Conservation (phyloP, 129 eudicot species). For the Centella asiatica region DNA sequence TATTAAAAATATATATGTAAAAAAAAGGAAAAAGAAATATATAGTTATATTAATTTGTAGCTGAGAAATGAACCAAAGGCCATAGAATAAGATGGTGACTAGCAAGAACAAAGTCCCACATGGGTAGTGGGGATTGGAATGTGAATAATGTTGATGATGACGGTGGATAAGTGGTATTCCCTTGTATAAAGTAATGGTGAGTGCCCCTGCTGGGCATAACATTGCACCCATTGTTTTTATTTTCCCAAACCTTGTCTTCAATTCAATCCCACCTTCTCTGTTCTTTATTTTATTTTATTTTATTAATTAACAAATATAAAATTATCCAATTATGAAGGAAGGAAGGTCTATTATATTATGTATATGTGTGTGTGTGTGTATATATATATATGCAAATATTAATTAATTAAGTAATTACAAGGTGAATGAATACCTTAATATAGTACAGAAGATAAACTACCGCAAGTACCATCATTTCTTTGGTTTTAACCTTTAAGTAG, state of each 20-base stretch:
- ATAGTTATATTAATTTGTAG: slow-evolving; percentile 2
- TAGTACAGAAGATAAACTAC: too few species aligned
- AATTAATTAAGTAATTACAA: too few species aligned
- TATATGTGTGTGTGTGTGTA: too few species aligned
- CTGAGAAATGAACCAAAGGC: slow-evolving; percentile 43
- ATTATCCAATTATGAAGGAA: too few species aligned
- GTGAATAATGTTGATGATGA: background rate
- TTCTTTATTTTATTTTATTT: too few species aligned
- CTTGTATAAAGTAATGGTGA: slow-evolving; percentile 30
- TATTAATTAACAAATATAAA: too few species aligned
- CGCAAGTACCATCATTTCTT: too few species aligned
- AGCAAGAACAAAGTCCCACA: slow-evolving; percentile 30
- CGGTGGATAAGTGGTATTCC: slow-evolving; percentile 19
- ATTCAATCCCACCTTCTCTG: slow-evolving; percentile 28
- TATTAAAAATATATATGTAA: background rate
- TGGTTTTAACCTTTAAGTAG: too few species aligned
- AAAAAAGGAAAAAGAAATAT: background rate
- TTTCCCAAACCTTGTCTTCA: slow-evolving; percentile 29
- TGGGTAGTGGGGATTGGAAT: slow-evolving; percentile 1
- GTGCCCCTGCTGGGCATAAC: slow-evolving; percentile 41
- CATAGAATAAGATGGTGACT: slow-evolving; percentile 30
- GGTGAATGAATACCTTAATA: too few species aligned
- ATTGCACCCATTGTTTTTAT: slow-evolving; percentile 29
- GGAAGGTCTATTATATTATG: too few species aligned
- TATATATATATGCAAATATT: too few species aligned